phyloP scores from a whole-genome alignment of 192 early-diverging fungal genomes.

The Oehlia diaphana region DNA sequence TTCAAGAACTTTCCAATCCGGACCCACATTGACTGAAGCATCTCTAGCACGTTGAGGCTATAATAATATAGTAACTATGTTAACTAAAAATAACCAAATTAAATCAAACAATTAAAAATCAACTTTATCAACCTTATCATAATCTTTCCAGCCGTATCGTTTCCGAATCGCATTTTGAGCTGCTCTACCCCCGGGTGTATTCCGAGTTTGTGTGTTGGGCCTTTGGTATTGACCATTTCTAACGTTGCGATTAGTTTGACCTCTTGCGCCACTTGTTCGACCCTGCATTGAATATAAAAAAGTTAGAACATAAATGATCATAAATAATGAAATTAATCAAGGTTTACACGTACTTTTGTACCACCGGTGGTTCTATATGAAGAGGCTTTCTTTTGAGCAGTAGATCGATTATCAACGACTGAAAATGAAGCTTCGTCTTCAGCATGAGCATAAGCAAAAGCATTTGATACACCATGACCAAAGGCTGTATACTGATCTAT shows the following conservation, averaged over 20 bases:
- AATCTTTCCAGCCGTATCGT: constrained; percentile 47
- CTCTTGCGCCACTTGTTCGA: constrained; percentile 11
- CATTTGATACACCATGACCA: constrained; percentile 77
- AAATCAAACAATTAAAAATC: too few species aligned
- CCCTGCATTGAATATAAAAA: neutral
- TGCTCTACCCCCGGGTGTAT: neutral
- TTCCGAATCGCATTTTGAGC: constrained; percentile 21
- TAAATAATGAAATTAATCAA: neutral
- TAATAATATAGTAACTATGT: neutral
- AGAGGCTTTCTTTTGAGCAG: constrained; percentile 64
- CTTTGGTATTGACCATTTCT: constrained; percentile 28
- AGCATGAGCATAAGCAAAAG: constrained; percentile 86
- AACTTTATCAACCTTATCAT: constrained; percentile 36
- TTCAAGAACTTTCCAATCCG: constrained; percentile 90
- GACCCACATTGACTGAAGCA: constrained; percentile 81
- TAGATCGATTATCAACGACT: constrained; percentile 79
- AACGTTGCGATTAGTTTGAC: neutral
- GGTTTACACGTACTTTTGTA: constrained; percentile 2
- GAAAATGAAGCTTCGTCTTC: constrained; percentile 97
- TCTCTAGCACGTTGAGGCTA: constrained; percentile 77
- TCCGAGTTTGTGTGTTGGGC: constrained; percentile 24
- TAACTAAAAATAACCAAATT: neutral
- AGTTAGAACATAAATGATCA: neutral
- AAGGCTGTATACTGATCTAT: constrained; percentile 74
- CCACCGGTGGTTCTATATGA: constrained; percentile 48